These are phyloP conservation scores for Olyra latifolia DNA, from an alignment of 176 grass and related monocot species.

Conservation along the genomic window DNA sequence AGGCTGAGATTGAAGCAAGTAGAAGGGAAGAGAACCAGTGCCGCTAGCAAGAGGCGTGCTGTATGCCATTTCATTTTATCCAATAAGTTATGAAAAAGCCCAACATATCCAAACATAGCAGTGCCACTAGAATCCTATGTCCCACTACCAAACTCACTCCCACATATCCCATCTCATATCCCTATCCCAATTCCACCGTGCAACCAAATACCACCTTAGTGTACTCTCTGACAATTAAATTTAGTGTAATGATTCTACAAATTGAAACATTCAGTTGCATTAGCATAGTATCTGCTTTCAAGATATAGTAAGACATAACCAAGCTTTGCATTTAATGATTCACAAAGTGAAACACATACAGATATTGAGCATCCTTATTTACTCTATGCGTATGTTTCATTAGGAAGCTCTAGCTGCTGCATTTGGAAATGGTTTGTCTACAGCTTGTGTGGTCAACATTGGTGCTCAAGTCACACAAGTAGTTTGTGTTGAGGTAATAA, in stretches of 20 bases:
- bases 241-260: slow-evolving; percentile 2
- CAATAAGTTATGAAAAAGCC: too few relatives aligned
- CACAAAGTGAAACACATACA: not conserved
- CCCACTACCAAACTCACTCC: too few relatives aligned
- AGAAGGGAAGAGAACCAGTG: too few relatives aligned
- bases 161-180: too few relatives aligned
- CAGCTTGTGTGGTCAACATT: slow-evolving; percentile 93
- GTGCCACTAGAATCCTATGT: too few relatives aligned
- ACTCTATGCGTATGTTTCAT: slow-evolving; percentile 30
- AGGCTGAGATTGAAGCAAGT: too few relatives aligned
- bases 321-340: slow-evolving; percentile 2
- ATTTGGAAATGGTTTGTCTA: slow-evolving; percentile 95
- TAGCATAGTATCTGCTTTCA: not conserved
- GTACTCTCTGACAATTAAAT: not conserved
- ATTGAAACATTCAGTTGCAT: slow-evolving; percentile 1
- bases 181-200: too few relatives aligned
- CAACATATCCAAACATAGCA: too few relatives aligned
- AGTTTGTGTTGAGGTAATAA: slow-evolving; percentile 89
- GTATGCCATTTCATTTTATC: too few relatives aligned
- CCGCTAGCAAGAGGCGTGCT: too few relatives aligned
- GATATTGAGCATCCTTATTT: not conserved
- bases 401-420: slow-evolving; percentile 97
- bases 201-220: not conserved
- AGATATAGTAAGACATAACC: not conserved
- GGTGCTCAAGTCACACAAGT: slow-evolving; percentile 95